Evolutionary conservation across 2,329 filamentous ascomycete species (phyloP).

Genomic region (Chaetomiaceae sp.): DNA sequence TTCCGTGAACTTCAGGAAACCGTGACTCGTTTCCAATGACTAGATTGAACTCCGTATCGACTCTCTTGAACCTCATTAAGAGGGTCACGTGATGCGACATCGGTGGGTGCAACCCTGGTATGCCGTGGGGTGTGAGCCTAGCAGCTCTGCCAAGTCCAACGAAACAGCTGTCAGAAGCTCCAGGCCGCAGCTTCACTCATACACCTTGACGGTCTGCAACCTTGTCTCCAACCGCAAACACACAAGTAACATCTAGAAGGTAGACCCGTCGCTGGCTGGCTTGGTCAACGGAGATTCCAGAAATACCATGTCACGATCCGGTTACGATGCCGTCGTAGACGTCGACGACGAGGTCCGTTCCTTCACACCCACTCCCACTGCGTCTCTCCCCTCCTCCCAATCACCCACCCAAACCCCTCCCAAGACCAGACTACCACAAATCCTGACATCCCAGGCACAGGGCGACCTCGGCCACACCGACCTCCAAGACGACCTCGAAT

Average conservation of each 20-base stretch:
- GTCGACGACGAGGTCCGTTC: constrained; percentile 83
- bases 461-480: constrained; percentile 97
- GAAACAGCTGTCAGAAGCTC: constrained; percentile 18
- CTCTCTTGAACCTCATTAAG: too few relatives aligned
- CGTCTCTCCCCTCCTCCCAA: constrained; percentile 2
- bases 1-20: too few relatives aligned
- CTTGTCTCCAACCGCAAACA: too few relatives aligned
- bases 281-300: too few relatives aligned
- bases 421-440: too few relatives aligned
- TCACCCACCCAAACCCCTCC: constrained; percentile 9
- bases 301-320: constrained; percentile 67
- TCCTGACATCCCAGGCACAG: constrained; percentile 40
- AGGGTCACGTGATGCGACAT: constrained; percentile 10
- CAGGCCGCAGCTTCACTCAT: neutral
- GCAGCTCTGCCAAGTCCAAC: neutral
- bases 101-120: neutral
- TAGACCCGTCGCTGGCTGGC: too few relatives aligned
- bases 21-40: too few relatives aligned
- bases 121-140: neutral
- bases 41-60: too few relatives aligned
- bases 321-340: constrained; percentile 97
- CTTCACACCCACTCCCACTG: neutral
- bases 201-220: neutral
- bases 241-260: too few relatives aligned
- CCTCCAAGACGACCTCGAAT: constrained; percentile 97